Evolutionary conservation across 495 filamentous ascomycete species (phyloP).

Genomic region (Bombardia bombarda): DNA sequence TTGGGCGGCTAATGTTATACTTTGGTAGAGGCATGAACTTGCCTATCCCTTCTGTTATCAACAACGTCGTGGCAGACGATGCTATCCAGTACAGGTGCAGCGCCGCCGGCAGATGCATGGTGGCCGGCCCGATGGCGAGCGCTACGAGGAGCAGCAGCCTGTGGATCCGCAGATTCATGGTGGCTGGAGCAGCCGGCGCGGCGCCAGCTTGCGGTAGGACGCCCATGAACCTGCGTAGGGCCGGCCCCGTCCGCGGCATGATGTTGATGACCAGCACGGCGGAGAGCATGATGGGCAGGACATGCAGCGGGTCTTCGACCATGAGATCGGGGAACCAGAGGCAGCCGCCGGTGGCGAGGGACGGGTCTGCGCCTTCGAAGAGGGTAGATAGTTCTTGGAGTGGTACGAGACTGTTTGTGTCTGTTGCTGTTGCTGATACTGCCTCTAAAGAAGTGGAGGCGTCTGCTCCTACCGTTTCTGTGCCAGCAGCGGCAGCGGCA

Average conservation of each 20-base stretch:
- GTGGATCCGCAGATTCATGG: conserved; percentile 14
- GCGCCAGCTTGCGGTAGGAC: background rate
- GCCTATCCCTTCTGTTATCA: conserved; percentile 5
- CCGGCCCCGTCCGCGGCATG: conserved; percentile 13
- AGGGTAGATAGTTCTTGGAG: too few species aligned
- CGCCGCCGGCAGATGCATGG: conserved; percentile 49
- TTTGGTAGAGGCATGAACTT: conserved; percentile 20
- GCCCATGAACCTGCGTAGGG: conserved; percentile 10
- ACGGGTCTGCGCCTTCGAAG: background rate
- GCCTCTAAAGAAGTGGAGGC: background rate
- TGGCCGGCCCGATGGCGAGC: conserved; percentile 37
- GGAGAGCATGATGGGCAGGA: conserved; percentile 56
- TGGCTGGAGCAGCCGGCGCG: background rate
- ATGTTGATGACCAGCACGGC: conserved; percentile 38
- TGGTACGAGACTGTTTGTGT: too few species aligned
- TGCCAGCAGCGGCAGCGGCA: background rate
- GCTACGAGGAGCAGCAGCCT: conserved; percentile 30
- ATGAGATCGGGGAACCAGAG: conserved; percentile 79
- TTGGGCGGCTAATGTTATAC: conserved; percentile 6
- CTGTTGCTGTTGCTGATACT: background rate
- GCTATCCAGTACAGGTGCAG: conserved; percentile 69
- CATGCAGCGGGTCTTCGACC: conserved; percentile 56
- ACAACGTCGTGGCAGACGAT: conserved; percentile 20
- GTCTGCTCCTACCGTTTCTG: background rate
- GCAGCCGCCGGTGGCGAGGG: conserved; percentile 57